Base-by-base conservation (phyloP, 306 rosid species). In the Trifolium fragiferum region DNA sequence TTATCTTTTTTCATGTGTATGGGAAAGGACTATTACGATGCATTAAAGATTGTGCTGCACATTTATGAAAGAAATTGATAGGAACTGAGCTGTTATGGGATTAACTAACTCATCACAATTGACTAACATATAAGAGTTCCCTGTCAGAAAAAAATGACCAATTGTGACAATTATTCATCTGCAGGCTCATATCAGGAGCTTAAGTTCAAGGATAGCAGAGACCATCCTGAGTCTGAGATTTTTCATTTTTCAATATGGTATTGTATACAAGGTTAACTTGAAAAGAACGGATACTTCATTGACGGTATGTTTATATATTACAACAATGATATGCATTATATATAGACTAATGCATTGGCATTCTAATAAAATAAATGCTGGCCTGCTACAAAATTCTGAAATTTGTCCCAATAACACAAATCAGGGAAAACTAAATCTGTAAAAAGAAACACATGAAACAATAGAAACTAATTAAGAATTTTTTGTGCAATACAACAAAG, bases 181-280 rank as follows among this genome's bases (percentile, higher is more conserved):
- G 37, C 7, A 33, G 44, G 44, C 44, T 38, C 44, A 38, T 38
- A 38, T 38, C 10, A 6, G 44, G 44, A 38, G 44, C 44, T 38
- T 38, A 1, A 8, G 44, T 38, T 38, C 44, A 8, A 38, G 44
- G 44, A 38, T 38, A 38, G 44, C 44, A 38, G 44, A 38, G 10
- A 38, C 44, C 44, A 38, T 38, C 44, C 44, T 38, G 44, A 38
- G 44, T 38, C 44, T 38, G 18, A 81, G 98, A 85, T 90, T 93
- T 86, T 93, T 93, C 68, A 85, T 93, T 73, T 93, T 90, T 84
- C 98, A 93, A 65, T 93, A 90, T 81, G 98, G 98, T 50, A 84
- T 93, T 80, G 90, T 93, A 15, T 93, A 93, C 88, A 88, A 88
- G 82, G 90, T 93, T 68, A 3, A 89, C 19, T 60, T 90, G 76